phyloP scores from a whole-genome alignment of 2,329 filamentous ascomycete genomes.

The Colletotrichum eremochloae region DNA sequence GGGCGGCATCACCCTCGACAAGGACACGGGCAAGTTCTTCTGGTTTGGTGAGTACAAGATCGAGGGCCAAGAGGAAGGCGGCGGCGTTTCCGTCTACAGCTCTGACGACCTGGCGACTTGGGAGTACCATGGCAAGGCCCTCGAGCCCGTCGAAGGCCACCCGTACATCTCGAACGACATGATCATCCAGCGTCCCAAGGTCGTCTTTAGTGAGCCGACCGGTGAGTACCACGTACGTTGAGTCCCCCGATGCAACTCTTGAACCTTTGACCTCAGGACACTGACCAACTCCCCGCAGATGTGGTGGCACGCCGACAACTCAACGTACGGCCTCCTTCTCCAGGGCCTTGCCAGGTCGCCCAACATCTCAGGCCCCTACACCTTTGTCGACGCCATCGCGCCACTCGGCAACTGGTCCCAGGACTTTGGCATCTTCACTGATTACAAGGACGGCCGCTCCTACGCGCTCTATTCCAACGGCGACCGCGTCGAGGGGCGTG shows the following conservation, averaged over 20 bases:
- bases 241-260: neutral
- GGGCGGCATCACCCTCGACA: slow-evolving; percentile 66
- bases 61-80: slow-evolving; percentile 69
- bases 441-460: slow-evolving; percentile 68
- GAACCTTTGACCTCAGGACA: neutral
- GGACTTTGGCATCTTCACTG: slow-evolving; percentile 72
- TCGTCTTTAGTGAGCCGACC: slow-evolving; percentile 67
- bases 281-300: slow-evolving; percentile 52
- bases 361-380: slow-evolving; percentile 66
- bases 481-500: slow-evolving; percentile 65
- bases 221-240: slow-evolving; percentile 67
- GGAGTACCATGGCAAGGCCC: slow-evolving; percentile 68
- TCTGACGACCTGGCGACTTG: slow-evolving; percentile 72
- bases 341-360: slow-evolving; percentile 69
- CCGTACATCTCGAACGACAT: slow-evolving; percentile 66
- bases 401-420: slow-evolving; percentile 74
- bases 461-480: slow-evolving; percentile 73
- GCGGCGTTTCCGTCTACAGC: slow-evolving; percentile 71
- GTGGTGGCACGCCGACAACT: slow-evolving; percentile 74
- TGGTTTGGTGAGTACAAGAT: slow-evolving; percentile 74
- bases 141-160: slow-evolving; percentile 68
- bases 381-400: slow-evolving; percentile 64
- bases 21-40: slow-evolving; percentile 67
- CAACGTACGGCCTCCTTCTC: slow-evolving; percentile 66
- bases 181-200: slow-evolving; percentile 74